phyloP scores from a whole-genome alignment of 2,329 filamentous ascomycete genomes.

The Ophiocordyceps unilateralis region DNA sequence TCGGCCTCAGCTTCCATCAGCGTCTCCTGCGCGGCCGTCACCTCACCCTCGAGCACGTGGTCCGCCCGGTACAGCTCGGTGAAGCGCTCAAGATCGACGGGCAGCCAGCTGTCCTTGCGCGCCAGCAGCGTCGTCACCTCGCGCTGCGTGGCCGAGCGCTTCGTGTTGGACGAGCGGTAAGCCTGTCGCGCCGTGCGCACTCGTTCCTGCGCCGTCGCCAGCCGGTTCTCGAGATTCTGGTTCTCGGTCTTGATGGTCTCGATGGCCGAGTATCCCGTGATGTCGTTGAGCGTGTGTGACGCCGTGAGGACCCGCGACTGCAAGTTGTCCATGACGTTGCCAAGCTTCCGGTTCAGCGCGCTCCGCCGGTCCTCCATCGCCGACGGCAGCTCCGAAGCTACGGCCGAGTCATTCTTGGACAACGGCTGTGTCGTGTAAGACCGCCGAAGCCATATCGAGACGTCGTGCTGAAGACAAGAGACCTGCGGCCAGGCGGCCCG shows the following conservation, averaged over 20 bases:
- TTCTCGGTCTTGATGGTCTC: constrained; percentile 72
- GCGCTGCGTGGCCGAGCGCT: constrained; percentile 76
- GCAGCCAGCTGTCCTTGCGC: constrained; percentile 82
- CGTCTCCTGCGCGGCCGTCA: constrained; percentile 51
- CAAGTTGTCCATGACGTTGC: constrained; percentile 64
- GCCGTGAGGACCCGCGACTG: constrained; percentile 74
- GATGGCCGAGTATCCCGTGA: constrained; percentile 88
- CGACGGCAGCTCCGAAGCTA: constrained; percentile 14
- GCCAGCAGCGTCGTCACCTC: constrained; percentile 91
- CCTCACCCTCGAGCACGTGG: constrained; percentile 79
- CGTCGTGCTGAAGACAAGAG: not conserved
- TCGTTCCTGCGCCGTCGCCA: constrained; percentile 39
- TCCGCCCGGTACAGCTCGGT: constrained; percentile 82
- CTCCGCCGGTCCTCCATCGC: constrained; percentile 15
- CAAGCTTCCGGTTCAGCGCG: constrained; percentile 16
- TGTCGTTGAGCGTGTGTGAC: constrained; percentile 76
- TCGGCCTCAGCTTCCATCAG: constrained; percentile 62
- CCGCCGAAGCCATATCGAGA: not conserved
- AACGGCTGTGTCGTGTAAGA: constrained; percentile 10
- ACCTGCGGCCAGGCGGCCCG: constrained; percentile 11
- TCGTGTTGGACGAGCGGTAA: constrained; percentile 71
- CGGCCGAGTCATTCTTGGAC: constrained; percentile 1
- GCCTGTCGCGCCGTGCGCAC: constrained; percentile 56
- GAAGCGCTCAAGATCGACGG: constrained; percentile 80
- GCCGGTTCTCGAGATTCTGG: constrained; percentile 41